phyloP scores from a whole-genome alignment of 768 basidiomycete genomes.

The Termitomyces sp. region DNA sequence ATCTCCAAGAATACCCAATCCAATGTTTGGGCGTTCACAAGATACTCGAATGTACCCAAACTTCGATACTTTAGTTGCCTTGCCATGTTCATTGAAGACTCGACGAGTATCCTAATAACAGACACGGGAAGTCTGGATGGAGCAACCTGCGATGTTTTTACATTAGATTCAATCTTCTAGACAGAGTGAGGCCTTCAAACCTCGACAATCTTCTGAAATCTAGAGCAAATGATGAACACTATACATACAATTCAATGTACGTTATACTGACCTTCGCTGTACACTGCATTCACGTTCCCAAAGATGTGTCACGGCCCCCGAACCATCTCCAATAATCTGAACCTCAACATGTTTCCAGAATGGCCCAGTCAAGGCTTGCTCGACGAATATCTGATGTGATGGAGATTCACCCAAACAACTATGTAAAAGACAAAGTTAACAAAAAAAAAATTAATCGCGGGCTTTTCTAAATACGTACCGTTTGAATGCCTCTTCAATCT shows the following conservation, averaged over 20 bases:
- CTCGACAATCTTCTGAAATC: conserved; percentile 84
- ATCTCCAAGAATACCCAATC: conserved; percentile 76
- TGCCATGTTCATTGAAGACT: conserved; percentile 79
- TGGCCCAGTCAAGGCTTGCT: conserved; percentile 80
- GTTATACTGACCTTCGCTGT: conserved; percentile 61
- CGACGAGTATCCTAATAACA: conserved; percentile 63
- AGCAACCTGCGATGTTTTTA: conserved; percentile 36
- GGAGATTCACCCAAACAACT: conserved; percentile 40
- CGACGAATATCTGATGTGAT: conserved; percentile 67
- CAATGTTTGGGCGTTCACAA: conserved; percentile 68
- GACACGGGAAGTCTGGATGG: conserved; percentile 78
- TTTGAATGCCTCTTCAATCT: conserved; percentile 73
- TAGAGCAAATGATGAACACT: conserved; percentile 11
- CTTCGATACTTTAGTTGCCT: conserved; percentile 76
- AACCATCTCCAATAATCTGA: conserved; percentile 77
- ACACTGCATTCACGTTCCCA: conserved; percentile 94
- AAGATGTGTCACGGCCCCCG: conserved; percentile 78
- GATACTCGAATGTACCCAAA: conserved; percentile 88
- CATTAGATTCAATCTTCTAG: neutral
- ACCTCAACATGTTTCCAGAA: conserved; percentile 80
- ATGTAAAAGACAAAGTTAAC: neutral
- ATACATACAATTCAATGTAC: neutral
- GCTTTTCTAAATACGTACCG: conserved; percentile 31
- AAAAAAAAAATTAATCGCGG: neutral
- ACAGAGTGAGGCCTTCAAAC: conserved; percentile 30